These are phyloP conservation scores for Plasmodium cynomolgi DNA, from an alignment of 169 alveolate species.

Conservation along the genomic window DNA sequence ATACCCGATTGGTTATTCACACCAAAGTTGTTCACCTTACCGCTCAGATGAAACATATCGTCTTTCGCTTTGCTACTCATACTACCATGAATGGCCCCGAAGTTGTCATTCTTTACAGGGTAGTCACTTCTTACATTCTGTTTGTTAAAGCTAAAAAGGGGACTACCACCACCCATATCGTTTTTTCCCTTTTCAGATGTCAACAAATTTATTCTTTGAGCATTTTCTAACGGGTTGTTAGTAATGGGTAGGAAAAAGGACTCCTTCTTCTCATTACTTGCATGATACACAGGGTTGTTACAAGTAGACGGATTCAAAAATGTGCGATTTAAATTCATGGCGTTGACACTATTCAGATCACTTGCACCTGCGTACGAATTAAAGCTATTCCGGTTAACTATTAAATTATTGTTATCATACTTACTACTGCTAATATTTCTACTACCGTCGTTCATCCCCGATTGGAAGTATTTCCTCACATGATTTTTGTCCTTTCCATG, in stretches of 20 bases:
- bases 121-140: conserved; percentile 13
- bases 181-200: background rate
- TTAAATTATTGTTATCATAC: background rate
- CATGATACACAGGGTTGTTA: background rate
- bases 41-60: background rate
- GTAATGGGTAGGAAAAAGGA: background rate
- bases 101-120: background rate
- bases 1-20: background rate
- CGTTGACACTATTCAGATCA: background rate
- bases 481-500: background rate
- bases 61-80: conserved; percentile 9
- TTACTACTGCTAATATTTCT: background rate
- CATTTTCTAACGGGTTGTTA: conserved; percentile 5
- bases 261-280: conserved; percentile 3
- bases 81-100: background rate
- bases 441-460: background rate
- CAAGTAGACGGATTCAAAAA: background rate
- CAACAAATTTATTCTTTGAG: conserved; percentile 6
- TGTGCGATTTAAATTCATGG: background rate
- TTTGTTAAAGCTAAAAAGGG: background rate
- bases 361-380: background rate
- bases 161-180: background rate
- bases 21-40: background rate
- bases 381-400: background rate
- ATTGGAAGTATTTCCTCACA: conserved; percentile 1